Conservation (phyloP, 257 asterid species). For the Striga asiatica region DNA sequence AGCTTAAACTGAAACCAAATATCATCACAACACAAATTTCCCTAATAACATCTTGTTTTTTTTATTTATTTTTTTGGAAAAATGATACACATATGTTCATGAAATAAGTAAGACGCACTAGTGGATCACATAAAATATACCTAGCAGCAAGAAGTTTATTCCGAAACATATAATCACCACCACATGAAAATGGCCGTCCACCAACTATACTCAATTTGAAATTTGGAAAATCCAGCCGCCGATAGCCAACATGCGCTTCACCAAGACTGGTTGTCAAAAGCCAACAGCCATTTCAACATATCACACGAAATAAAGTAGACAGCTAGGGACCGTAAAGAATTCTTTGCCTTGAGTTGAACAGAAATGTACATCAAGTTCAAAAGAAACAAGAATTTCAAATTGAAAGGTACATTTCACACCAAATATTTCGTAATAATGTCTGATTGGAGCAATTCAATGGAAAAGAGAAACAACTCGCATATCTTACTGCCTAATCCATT, state of each 20-base stretch:
- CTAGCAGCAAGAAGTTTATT: constrained; percentile 65
- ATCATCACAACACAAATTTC: background rate
- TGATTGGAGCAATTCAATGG: background rate
- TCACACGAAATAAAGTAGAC: constrained; percentile 9
- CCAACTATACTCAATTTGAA: constrained; percentile 76
- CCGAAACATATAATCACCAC: constrained; percentile 46
- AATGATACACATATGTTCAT: background rate
- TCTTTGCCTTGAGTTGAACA: background rate
- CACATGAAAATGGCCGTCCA: constrained; percentile 94
- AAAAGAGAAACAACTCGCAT: background rate
- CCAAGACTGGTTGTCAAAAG: constrained; percentile 60
- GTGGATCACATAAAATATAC: constrained; percentile 22
- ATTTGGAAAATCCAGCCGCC: constrained; percentile 52
- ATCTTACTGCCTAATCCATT: background rate
- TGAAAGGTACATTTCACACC: background rate
- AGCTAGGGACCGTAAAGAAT: background rate
- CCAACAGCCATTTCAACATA: background rate
- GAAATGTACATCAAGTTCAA: background rate
- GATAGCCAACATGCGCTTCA: constrained; percentile 81
- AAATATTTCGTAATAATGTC: background rate
- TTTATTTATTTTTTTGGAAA: background rate
- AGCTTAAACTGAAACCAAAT: background rate
- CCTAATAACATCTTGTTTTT: background rate
- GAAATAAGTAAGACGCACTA: background rate
- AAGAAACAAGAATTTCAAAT: background rate